Conservation (phyloP, 2,329 filamentous ascomycete species). For the Pyrenophora teres region DNA sequence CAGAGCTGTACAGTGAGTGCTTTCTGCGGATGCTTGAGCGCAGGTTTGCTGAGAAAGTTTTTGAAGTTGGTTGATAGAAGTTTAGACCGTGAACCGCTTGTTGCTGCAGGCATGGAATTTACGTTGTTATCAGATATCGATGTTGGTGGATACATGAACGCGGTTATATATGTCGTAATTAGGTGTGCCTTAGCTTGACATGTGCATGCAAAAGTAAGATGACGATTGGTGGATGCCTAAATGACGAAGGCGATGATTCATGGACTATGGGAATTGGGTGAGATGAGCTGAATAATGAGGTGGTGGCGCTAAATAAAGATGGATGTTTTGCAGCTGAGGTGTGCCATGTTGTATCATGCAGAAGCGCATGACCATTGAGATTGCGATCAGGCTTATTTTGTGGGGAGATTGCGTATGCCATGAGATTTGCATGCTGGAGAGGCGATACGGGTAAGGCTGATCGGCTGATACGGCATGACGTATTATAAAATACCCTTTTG, state of each 20-base stretch:
- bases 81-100: slow-evolving; percentile 18
- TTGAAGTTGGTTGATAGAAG: slow-evolving; percentile 21
- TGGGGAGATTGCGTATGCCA: slow-evolving; percentile 10
- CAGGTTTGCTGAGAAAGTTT: slow-evolving; percentile 25
- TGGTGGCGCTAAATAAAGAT: not conserved
- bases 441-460: slow-evolving; percentile 6
- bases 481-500: not conserved
- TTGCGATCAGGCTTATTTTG: not conserved
- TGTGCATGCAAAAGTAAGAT: slow-evolving; percentile 2
- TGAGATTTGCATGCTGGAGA: not conserved
- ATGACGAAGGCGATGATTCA: slow-evolving; percentile 9
- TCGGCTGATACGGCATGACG: slow-evolving; percentile 6
- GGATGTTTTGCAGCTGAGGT: not conserved
- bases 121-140: not conserved
- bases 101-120: slow-evolving; percentile 8
- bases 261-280: slow-evolving; percentile 1
- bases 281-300: not conserved
- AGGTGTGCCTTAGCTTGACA: not conserved
- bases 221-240: slow-evolving; percentile 7
- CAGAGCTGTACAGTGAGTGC: slow-evolving; percentile 31
- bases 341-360: not conserved
- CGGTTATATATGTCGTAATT: not conserved
- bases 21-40: slow-evolving; percentile 31
- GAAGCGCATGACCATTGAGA: not conserved
- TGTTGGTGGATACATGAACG: slow-evolving; percentile 1